Conservation (phyloP, 768 basidiomycete genomes). For the Podaxis sp. region DNA sequence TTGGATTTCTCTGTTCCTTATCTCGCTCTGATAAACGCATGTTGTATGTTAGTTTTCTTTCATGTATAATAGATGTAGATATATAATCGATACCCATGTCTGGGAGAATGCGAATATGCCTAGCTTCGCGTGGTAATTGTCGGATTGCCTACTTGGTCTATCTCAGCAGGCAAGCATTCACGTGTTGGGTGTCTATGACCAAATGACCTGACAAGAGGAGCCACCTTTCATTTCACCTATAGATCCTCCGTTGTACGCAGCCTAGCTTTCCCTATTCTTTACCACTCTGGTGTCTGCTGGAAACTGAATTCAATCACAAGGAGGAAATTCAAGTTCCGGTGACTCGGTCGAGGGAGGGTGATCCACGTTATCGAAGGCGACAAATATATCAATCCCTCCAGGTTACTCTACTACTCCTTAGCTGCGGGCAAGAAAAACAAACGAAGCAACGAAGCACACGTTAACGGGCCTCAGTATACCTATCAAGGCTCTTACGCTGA, state of each 20-base stretch:
- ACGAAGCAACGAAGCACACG: not conserved
- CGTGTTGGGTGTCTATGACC: not conserved
- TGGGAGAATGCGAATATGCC: not conserved
- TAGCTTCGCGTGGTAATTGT: conserved; percentile 4
- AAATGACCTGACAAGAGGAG: not conserved
- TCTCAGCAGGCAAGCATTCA: conserved; percentile 5
- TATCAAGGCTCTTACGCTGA: not conserved
- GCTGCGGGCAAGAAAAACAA: not conserved
- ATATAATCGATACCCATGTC: conserved; percentile 12
- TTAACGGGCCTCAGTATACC: not conserved
- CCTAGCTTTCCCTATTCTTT: not conserved
- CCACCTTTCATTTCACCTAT: not conserved
- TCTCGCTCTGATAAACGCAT: conserved; percentile 15
- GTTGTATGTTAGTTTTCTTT: conserved; percentile 7
- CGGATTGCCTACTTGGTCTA: conserved; percentile 10
- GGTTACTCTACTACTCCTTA: not conserved
- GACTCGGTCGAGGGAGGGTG: not conserved
- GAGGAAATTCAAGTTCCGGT: not conserved
- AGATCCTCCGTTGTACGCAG: not conserved
- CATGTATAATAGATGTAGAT: conserved; percentile 14
- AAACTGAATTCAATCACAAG: not conserved
- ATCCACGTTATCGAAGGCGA: not conserved
- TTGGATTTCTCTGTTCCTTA: conserved; percentile 2
- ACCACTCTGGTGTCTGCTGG: not conserved
- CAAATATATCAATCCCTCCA: not conserved